Evolutionary conservation across 2,329 filamentous ascomycete genomes (phyloP), one percentile per base, ranked within the genome.

Genomic region (Trichoderma koningiopsis): DNA sequence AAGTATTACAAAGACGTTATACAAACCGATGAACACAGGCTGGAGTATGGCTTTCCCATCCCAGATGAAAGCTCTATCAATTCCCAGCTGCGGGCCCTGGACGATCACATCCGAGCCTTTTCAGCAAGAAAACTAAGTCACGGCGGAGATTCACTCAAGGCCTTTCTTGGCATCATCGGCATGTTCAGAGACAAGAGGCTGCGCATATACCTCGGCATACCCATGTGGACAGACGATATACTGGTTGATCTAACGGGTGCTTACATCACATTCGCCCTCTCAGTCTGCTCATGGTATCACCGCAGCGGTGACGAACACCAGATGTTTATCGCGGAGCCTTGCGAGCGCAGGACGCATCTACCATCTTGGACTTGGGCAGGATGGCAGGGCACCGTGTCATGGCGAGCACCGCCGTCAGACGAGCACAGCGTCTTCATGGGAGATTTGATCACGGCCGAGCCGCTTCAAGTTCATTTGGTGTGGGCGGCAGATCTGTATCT

Each of bases 331-430:
- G 6, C 56, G 1, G 68, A 70, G 16, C 27, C 62, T 3, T 70
- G 63, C 49, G n/a, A 22, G n/a, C 68, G 68, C 55, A 52, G 68
- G 43, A 47, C 31, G 1, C 68, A 70, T 35, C 47, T 70, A 4
- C 62, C 68, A 22, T 70, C 68, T 5, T 70, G 68, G 68, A 70
- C 68, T 14, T 70, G 62, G 68, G 68, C 68, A 16, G 68, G 68
- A 6, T 70, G 68, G 68, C 53, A 59, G 27, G 68, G 68, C 7
- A 70, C 68, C 7, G 62, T 68, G 11, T 67, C 68, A 7, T 70
- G 68, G 68, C 62, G 63, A 6, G 68, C 68, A 22, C 68, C 68
- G n/a, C 68, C 68, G 4, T 67, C 68, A 10, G 68, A 70, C n/a
- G 63, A 55, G 56, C 62, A 70, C 22, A 55, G 56, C n/a, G 61